A percentile compares a stretch with the other conserved stretches of the same genome.
Conservation (phyloP, 1,139 yeast species). For the Blastobotrys capitulatus region DNA sequence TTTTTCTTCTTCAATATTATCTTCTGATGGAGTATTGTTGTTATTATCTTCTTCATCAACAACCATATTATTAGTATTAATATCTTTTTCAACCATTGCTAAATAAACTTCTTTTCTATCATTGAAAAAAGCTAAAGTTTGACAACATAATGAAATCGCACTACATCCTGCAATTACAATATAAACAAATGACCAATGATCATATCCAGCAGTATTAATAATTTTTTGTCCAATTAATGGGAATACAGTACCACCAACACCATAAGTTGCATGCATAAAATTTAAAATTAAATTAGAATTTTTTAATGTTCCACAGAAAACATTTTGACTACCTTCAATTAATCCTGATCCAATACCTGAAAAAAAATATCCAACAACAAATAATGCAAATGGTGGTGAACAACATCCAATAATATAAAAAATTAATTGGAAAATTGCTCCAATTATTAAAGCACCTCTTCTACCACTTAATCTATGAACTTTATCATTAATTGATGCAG, state of each 20-base stretch:
- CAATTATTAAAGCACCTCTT: conserved; percentile 36
- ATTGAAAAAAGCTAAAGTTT: conserved; percentile 17
- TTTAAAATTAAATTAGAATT: conserved; percentile 48
- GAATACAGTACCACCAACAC: conserved; percentile 55
- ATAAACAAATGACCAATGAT: conserved; percentile 49
- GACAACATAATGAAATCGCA: conserved; percentile 24
- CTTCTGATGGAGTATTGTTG: too few species aligned
- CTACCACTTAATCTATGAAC: conserved; percentile 41
- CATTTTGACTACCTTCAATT: conserved; percentile 51
- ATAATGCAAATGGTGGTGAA: conserved; percentile 36
- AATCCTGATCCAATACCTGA: conserved; percentile 57
- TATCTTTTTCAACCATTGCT: neutral
- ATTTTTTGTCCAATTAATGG: conserved; percentile 54
- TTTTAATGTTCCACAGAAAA: conserved; percentile 48
- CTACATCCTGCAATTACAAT: conserved; percentile 42
- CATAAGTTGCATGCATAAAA: conserved; percentile 53
- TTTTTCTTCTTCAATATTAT: neutral
- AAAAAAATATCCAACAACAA: conserved; percentile 49
- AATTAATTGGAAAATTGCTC: conserved; percentile 35
- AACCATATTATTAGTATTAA: neutral
- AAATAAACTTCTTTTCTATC: neutral
- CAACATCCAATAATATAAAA: conserved; percentile 42
- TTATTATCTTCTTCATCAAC: neutral
- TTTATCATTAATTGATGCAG: conserved; percentile 34
- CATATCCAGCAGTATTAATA: conserved; percentile 38